Conservation (phyloP, 2,329 filamentous ascomycete genomes). For the Botrytis porri region DNA sequence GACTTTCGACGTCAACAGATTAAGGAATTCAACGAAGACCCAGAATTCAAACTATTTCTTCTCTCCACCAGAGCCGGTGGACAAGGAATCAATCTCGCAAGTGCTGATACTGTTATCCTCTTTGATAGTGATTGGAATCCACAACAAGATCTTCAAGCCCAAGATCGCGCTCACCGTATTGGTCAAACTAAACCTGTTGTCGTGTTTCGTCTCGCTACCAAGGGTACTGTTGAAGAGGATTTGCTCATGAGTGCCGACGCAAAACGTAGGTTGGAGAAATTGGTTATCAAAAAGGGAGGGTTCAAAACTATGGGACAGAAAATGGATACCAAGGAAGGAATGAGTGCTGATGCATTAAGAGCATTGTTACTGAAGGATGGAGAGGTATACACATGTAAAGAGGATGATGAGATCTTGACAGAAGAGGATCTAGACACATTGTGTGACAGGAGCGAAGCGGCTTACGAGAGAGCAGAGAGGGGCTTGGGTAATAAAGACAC, state of each 20-base stretch:
- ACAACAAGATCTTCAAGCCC: conserved; percentile 93
- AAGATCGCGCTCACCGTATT: conserved; percentile 92
- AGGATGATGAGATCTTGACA: conserved; percentile 65
- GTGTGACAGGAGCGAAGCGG: conserved; percentile 65
- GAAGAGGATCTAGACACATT: conserved; percentile 74
- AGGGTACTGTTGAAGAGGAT: conserved; percentile 86
- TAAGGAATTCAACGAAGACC: conserved; percentile 65
- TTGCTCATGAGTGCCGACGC: conserved; percentile 84
- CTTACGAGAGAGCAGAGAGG: conserved; percentile 69
- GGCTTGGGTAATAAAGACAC: conserved; percentile 69
- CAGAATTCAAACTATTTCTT: conserved; percentile 72
- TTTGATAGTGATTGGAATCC: conserved; percentile 95
- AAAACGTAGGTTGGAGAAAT: conserved; percentile 86
- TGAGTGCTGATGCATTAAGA: conserved; percentile 60
- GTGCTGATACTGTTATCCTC: conserved; percentile 87
- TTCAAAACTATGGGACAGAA: conserved; percentile 69
- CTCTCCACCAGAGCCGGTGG: conserved; percentile 89
- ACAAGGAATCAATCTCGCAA: conserved; percentile 90
- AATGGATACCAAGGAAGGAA: conserved; percentile 47
- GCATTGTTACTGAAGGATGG: conserved; percentile 71
- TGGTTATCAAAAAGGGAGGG: conserved; percentile 92
- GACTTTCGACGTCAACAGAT: conserved; percentile 68
- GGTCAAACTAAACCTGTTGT: conserved; percentile 90
- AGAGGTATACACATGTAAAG: conserved; percentile 56
- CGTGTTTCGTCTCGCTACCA: conserved; percentile 89